Evolutionary conservation across 2,329 filamentous ascomycete species (phyloP).

Genomic region (Hymenoscyphus repandus): DNA sequence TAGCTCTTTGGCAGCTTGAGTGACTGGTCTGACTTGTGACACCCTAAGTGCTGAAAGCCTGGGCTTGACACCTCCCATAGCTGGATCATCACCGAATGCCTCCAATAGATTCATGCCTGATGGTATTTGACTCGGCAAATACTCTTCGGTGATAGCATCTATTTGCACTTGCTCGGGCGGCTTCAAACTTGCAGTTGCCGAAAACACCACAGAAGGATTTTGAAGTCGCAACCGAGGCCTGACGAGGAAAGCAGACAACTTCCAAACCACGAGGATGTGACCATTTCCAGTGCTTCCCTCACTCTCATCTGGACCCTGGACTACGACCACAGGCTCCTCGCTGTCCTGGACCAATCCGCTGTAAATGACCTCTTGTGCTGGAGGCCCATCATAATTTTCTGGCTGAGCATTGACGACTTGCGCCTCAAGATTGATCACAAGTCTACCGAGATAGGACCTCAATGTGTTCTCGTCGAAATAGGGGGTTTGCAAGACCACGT

Average conservation of each 20-base stretch:
- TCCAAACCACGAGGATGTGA: conserved; percentile 55
- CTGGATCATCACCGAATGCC: conserved; percentile 62
- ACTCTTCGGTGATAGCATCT: conserved; percentile 48
- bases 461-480: conserved; percentile 52
- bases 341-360: conserved; percentile 46
- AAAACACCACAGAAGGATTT: conserved; percentile 61
- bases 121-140: conserved; percentile 63
- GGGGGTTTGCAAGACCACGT: conserved; percentile 63
- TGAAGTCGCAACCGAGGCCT: conserved; percentile 61
- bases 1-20: conserved; percentile 52
- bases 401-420: conserved; percentile 55
- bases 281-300: conserved; percentile 29
- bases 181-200: conserved; percentile 55
- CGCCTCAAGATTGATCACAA: conserved; percentile 63
- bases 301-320: conserved; percentile 37
- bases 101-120: conserved; percentile 73
- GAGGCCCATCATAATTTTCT: conserved; percentile 40
- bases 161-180: conserved; percentile 41
- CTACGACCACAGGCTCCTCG: conserved; percentile 45
- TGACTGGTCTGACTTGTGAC: conserved; percentile 65
- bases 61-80: conserved; percentile 53
- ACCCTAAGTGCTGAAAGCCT: conserved; percentile 69
- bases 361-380: conserved; percentile 55
- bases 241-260: conserved; percentile 50
- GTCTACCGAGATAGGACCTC: conserved; percentile 52